Evolutionary conservation across 768 basidiomycete genomes (phyloP), one percentile per base, ranked within the genome.

Genomic region (Clitopilus passeckerianus): DNA sequence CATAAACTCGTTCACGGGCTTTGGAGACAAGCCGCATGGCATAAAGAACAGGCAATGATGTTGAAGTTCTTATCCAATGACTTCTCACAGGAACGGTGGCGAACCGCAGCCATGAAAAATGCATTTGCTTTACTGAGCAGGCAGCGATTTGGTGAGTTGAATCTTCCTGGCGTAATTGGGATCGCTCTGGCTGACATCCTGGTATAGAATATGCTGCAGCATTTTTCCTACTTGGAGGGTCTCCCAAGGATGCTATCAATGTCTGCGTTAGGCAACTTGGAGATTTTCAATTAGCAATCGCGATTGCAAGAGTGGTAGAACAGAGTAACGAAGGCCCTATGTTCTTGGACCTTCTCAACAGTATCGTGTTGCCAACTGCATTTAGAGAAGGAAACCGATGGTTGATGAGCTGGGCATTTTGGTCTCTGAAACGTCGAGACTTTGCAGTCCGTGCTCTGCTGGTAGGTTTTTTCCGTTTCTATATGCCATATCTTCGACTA

Each of bases 321-420:
- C 85, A 86, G 63, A 85, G 86, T 59, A 89, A 91, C 53, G 86
- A 91, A 34, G 93, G 94, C 0, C 90, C 90, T 5, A 72, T 97
- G 1, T 69, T 98, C 34, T 74, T 77, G 23, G 80, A 79, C 41
- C 85, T 98, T 43, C 75, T 98, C 53, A 83, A 79, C n/a, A 80
- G 80, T 53, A 86, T 81, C 0, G 89, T 98, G 9, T 74, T 98
- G 6, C 95, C 95, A 1, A 80, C 81, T 8, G 95, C 96, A 0
- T 93, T 98, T 71, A 77, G 78, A 55, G 81, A 89, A 46, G 97
- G 95, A 0, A 95, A 98, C 70, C 80, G 96, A 41, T 98, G 93
- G 90, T 74, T 98, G 12, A 91, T 86, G 20, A 94, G 91, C 61
- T 99, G 95, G 97, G 93, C 91, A 1, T 96, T 96, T 72, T 98